These are phyloP conservation scores for Ustanciosporium gigantosporum DNA, from an alignment of 1,284 basidiomycete genomes.

Conservation along the genomic window DNA sequence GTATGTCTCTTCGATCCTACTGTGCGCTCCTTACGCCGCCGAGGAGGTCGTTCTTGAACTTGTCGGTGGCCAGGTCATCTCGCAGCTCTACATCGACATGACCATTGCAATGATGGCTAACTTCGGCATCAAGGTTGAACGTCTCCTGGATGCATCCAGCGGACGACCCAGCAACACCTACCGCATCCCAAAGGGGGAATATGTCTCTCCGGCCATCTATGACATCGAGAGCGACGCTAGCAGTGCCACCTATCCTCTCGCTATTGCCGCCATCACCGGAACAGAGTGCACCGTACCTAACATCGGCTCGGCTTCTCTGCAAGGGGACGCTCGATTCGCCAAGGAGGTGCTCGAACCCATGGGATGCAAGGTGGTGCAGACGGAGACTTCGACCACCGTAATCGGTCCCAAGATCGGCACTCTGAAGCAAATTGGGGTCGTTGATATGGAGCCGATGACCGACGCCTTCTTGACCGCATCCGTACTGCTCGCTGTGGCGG, in stretches of 20 bases:
- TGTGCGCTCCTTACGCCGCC: constrained; percentile 90
- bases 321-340: constrained; percentile 95
- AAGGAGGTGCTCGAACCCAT: constrained; percentile 89
- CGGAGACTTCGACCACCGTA: constrained; percentile 85
- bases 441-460: constrained; percentile 99
- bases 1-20: constrained; percentile 95
- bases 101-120: constrained; percentile 95
- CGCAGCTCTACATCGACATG: constrained; percentile 99
- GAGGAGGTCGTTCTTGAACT: constrained; percentile 84
- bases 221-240: constrained; percentile 94
- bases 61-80: constrained; percentile 90
- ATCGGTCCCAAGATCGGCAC: constrained; percentile 80
- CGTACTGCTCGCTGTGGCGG: constrained; percentile 78
- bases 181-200: constrained; percentile 80
- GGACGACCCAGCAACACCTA: constrained; percentile 74
- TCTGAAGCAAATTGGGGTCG: constrained; percentile 79
- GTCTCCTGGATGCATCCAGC: constrained; percentile 70
- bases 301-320: constrained; percentile 86
- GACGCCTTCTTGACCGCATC: constrained; percentile 96
- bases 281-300: constrained; percentile 89
- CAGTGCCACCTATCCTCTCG: constrained; percentile 93
- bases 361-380: constrained; percentile 90
- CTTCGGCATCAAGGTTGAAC: constrained; percentile 82
- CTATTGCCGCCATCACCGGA: constrained; percentile 93
- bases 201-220: constrained; percentile 77